These are phyloP conservation scores for Xylaria hypoxylon DNA, from an alignment of 2,329 filamentous ascomycete genomes.

Conservation along the genomic window DNA sequence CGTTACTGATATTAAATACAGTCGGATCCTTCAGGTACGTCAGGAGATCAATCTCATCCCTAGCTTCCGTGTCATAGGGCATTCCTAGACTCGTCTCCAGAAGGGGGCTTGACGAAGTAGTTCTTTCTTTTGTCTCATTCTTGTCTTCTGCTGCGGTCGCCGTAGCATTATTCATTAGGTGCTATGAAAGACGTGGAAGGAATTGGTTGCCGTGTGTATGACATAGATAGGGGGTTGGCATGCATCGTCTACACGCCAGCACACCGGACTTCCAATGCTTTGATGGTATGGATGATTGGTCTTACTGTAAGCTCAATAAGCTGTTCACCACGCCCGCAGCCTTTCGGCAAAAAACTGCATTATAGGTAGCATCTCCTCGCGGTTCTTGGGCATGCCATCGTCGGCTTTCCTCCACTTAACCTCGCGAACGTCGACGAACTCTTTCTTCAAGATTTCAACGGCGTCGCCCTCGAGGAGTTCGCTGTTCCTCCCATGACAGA, in stretches of 20 bases:
- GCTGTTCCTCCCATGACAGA: slow-evolving; percentile 67
- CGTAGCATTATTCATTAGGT: not conserved
- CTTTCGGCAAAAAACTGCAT: slow-evolving; percentile 85
- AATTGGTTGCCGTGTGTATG: not conserved
- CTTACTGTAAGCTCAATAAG: not conserved
- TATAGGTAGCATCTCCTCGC: slow-evolving; percentile 88
- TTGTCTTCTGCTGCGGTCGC: not conserved
- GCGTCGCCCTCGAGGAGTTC: slow-evolving; percentile 67
- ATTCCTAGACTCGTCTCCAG: slow-evolving; percentile 84
- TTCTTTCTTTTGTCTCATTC: not conserved
- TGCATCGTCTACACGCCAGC: not conserved
- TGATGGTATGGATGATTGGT: not conserved
- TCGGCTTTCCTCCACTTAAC: slow-evolving; percentile 76
- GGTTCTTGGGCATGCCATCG: slow-evolving; percentile 83
- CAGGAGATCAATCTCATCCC: slow-evolving; percentile 65
- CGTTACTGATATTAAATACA: slow-evolving; percentile 71
- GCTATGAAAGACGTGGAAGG: not conserved
- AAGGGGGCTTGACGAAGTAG: slow-evolving; percentile 54
- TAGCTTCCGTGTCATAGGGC: slow-evolving; percentile 77
- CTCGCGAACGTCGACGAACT: slow-evolving; percentile 75
- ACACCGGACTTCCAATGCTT: not conserved
- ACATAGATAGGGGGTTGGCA: not conserved
- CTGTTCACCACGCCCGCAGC: slow-evolving; percentile 55
- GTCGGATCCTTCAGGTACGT: slow-evolving; percentile 74
- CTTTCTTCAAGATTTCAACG: slow-evolving; percentile 70